A percentile compares a stretch with the other conserved stretches of the same genome.
Evolutionary conservation across 2,329 filamentous ascomycete genomes (phyloP).

Genomic region (Fusarium siculi): DNA sequence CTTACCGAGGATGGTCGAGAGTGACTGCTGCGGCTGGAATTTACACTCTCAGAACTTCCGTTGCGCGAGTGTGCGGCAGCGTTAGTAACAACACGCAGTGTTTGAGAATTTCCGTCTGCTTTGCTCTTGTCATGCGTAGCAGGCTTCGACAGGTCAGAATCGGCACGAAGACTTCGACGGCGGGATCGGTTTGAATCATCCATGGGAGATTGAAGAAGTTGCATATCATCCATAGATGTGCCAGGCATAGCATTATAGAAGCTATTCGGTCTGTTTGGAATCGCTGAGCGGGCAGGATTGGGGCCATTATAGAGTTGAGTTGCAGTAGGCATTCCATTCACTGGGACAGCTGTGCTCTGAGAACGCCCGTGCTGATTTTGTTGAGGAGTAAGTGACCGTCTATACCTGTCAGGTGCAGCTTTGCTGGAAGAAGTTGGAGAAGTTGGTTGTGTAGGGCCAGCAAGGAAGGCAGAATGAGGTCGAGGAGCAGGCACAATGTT

Average conservation of each 20-base stretch:
- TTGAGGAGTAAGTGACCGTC: conserved; percentile 60
- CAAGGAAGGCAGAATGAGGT: conserved; percentile 57
- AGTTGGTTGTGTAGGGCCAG: conserved; percentile 59
- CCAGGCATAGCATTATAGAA: conserved; percentile 61
- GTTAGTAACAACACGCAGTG: conserved; percentile 50
- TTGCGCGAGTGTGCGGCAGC: conserved; percentile 54
- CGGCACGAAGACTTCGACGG: conserved; percentile 81
- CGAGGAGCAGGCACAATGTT: conserved; percentile 54
- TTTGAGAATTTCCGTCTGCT: conserved; percentile 55
- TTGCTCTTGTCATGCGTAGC: conserved; percentile 38
- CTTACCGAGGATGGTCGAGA: conserved; percentile 76
- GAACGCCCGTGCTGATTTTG: conserved; percentile 52
- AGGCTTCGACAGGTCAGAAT: conserved; percentile 46
- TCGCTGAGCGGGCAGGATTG: conserved; percentile 46
- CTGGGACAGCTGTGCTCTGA: conserved; percentile 49
- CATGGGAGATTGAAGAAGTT: conserved; percentile 65
- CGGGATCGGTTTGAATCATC: conserved; percentile 82
- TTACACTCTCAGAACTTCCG: conserved; percentile 73
- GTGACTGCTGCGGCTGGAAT: conserved; percentile 66
- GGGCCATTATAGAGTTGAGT: conserved; percentile 47
- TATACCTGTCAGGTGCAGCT: conserved; percentile 79
- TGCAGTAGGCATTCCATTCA: conserved; percentile 42
- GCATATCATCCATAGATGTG: conserved; percentile 73
- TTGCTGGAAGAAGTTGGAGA: conserved; percentile 56
- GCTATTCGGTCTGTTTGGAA: conserved; percentile 63